Evolutionary conservation across 2,329 filamentous ascomycete genomes (phyloP).

Genomic region (Aspergillus fumigatus): DNA sequence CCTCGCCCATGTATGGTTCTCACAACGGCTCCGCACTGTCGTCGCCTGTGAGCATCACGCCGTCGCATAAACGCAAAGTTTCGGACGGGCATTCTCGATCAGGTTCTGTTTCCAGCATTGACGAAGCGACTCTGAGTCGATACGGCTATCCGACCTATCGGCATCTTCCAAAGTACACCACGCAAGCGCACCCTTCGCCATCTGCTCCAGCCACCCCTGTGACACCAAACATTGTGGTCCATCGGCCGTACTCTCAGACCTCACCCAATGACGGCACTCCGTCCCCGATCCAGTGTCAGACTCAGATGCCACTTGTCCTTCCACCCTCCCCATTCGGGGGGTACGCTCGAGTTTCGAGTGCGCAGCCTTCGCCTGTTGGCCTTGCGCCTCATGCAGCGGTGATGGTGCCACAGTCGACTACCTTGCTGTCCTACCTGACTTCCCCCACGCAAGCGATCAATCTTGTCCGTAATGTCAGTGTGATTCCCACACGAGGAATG

Average conservation of each 20-base stretch:
- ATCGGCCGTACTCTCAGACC: conserved; percentile 30
- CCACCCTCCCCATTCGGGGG: conserved; percentile 24
- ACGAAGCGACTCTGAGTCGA: conserved; percentile 60
- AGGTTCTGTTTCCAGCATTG: conserved; percentile 64
- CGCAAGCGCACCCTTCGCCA: conserved; percentile 40
- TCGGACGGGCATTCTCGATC: conserved; percentile 51
- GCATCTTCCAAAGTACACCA: conserved; percentile 60
- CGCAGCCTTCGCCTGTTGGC: conserved; percentile 23
- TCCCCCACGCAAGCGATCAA: conserved; percentile 75
- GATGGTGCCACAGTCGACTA: conserved; percentile 50
- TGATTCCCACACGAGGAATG: conserved; percentile 60
- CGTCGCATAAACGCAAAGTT: conserved; percentile 37
- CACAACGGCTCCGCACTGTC: conserved; percentile 49
- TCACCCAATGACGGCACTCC: conserved; percentile 32
- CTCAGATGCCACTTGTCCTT: conserved; percentile 26
- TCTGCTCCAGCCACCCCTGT: conserved; percentile 37
- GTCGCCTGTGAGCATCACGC: conserved; percentile 57
- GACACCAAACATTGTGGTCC: conserved; percentile 35
- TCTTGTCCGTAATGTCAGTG: conserved; percentile 73
- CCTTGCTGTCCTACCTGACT: conserved; percentile 73
- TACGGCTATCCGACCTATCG: conserved; percentile 84
- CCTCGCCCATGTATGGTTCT: conserved; percentile 31
- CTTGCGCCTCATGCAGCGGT: conserved; percentile 23
- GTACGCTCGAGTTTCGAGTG: conserved; percentile 19
- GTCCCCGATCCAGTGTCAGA: conserved; percentile 40